These are phyloP conservation scores for Neurospora pannonica DNA, from an alignment of 495 filamentous ascomycete species.

Conservation along the genomic window DNA sequence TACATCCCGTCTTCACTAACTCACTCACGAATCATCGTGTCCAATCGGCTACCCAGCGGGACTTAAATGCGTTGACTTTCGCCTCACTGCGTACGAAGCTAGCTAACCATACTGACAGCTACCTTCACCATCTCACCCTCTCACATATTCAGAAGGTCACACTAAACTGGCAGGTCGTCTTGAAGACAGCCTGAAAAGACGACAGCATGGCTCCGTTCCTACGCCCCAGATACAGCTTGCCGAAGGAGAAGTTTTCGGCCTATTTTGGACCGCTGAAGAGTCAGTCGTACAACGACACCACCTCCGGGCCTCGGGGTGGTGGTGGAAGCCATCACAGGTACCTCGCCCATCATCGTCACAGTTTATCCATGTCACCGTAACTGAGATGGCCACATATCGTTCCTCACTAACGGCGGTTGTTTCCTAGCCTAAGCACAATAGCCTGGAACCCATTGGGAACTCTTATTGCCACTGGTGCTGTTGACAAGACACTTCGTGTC, in stretches of 20 bases:
- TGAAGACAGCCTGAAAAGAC: background rate
- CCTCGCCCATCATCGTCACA: background rate
- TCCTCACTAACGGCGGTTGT: background rate
- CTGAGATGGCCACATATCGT: background rate
- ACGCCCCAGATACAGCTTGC: slow-evolving; percentile 42
- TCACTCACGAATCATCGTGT: background rate
- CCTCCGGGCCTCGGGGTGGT: slow-evolving; percentile 17
- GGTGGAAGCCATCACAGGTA: slow-evolving; percentile 11
- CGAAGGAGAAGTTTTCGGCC: slow-evolving; percentile 53
- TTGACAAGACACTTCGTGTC: slow-evolving; percentile 73
- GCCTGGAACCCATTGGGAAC: slow-evolving; percentile 85
- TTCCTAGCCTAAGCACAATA: slow-evolving; percentile 51
- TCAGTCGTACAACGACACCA: slow-evolving; percentile 54
- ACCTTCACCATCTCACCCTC: background rate
- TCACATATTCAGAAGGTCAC: background rate
- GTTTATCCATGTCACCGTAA: background rate
- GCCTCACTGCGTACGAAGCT: background rate
- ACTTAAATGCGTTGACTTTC: background rate
- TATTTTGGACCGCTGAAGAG: slow-evolving; percentile 49
- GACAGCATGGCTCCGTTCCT: slow-evolving; percentile 41
- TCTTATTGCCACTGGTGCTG: slow-evolving; percentile 76
- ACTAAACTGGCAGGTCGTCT: background rate
- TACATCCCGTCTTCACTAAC: background rate
- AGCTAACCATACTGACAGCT: background rate
- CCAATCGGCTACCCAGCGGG: background rate